Evolutionary conservation across 495 filamentous ascomycete species (phyloP).

Genomic region (Bathelium albidoporum): DNA sequence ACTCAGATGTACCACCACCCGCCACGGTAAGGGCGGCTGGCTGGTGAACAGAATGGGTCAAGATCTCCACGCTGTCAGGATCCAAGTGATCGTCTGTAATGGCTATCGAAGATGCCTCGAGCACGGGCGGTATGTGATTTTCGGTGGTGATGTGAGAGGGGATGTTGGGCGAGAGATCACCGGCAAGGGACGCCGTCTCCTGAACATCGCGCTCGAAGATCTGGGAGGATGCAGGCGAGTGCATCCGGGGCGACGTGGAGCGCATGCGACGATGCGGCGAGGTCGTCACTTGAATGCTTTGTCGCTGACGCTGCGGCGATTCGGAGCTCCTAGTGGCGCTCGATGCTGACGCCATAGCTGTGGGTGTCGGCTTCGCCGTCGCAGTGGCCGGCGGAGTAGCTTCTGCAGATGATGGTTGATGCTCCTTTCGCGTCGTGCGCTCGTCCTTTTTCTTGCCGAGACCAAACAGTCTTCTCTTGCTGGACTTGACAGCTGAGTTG

Average conservation of each 20-base stretch:
- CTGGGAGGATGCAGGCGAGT: slow-evolving; percentile 50
- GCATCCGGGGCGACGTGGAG: slow-evolving; percentile 33
- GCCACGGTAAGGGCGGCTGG: slow-evolving; percentile 55
- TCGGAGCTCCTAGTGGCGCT: neutral
- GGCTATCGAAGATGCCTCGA: slow-evolving; percentile 79
- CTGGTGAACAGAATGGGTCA: slow-evolving; percentile 72
- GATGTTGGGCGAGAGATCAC: slow-evolving; percentile 57
- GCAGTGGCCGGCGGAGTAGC: neutral
- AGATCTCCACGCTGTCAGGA: slow-evolving; percentile 77
- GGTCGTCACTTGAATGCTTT: slow-evolving; percentile 4
- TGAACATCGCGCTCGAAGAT: slow-evolving; percentile 94
- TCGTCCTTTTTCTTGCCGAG: slow-evolving; percentile 51
- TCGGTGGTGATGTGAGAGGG: slow-evolving; percentile 84
- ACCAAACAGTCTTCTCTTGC: slow-evolving; percentile 12
- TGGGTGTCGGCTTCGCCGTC: neutral
- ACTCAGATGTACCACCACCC: slow-evolving; percentile 23
- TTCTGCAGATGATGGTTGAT: slow-evolving; percentile 21
- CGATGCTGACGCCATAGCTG: neutral
- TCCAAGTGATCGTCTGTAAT: slow-evolving; percentile 71
- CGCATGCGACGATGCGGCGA: slow-evolving; percentile 21
- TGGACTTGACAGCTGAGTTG: slow-evolving; percentile 3
- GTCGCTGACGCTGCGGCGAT: slow-evolving; percentile 1
- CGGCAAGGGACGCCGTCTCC: slow-evolving; percentile 43
- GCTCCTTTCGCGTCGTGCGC: slow-evolving; percentile 26
- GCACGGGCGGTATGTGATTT: slow-evolving; percentile 80